These are phyloP conservation scores for Alectoria sarmentosa DNA, from an alignment of 495 filamentous ascomycete species.

Conservation along the genomic window DNA sequence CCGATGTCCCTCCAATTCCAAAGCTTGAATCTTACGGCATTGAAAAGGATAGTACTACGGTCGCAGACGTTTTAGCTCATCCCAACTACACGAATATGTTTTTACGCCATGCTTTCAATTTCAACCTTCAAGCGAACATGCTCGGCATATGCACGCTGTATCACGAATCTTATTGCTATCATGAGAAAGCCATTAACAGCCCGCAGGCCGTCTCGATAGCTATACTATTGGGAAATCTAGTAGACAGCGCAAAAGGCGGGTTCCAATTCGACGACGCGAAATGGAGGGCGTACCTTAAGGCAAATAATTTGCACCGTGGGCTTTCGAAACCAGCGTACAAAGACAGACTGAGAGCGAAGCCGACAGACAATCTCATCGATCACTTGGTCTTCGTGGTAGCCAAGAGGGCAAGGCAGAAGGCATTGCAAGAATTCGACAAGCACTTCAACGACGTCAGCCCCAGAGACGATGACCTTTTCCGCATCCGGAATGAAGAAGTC, in stretches of 20 bases:
- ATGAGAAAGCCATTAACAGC: constrained; percentile 48
- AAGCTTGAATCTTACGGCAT: constrained; percentile 52
- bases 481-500: constrained; percentile 35
- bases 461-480: constrained; percentile 46
- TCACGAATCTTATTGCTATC: constrained; percentile 65
- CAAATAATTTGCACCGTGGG: constrained; percentile 30
- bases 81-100: constrained; percentile 39
- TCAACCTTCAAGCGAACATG: constrained; percentile 57
- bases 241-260: constrained; percentile 78
- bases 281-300: constrained; percentile 46
- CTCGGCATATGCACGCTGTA: constrained; percentile 70
- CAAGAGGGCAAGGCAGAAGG: constrained; percentile 41
- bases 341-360: constrained; percentile 35
- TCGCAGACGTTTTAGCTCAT: constrained; percentile 37
- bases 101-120: constrained; percentile 50
- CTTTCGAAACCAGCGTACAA: constrained; percentile 36
- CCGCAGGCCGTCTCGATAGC: constrained; percentile 51
- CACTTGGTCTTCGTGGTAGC: constrained; percentile 61
- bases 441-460: constrained; percentile 28
- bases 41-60: constrained; percentile 46
- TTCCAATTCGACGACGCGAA: constrained; percentile 53
- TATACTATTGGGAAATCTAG: constrained; percentile 66
- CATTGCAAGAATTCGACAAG: constrained; percentile 41
- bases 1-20: constrained; percentile 47
- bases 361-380: constrained; percentile 59